These are phyloP conservation scores for Fusarium lateritium DNA, from an alignment of 2,329 filamentous ascomycete genomes.

Conservation along the genomic window DNA sequence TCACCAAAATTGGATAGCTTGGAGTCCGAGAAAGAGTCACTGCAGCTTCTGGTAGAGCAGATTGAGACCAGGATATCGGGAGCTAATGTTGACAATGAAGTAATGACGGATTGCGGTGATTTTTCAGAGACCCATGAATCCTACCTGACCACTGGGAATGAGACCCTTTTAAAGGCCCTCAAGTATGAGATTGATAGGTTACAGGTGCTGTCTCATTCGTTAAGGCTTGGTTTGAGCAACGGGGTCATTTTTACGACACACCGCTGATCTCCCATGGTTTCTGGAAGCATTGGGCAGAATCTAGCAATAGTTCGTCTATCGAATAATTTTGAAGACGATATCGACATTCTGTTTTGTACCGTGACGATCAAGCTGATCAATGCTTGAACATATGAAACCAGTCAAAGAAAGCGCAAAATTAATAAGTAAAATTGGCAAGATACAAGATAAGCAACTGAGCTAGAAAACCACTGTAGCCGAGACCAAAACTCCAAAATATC, in stretches of 20 bases:
- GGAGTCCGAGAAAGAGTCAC: background rate
- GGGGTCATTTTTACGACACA: background rate
- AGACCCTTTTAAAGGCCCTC: slow-evolving; percentile 7
- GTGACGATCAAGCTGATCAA: too few species aligned
- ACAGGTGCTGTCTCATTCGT: slow-evolving; percentile 14
- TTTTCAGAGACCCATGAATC: slow-evolving; percentile 9
- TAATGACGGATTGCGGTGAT: slow-evolving; percentile 18
- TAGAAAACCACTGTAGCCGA: too few species aligned
- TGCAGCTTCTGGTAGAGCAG: background rate
- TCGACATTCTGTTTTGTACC: too few species aligned
- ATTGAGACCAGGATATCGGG: background rate
- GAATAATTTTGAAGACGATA: too few species aligned
- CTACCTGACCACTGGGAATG: background rate
- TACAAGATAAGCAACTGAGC: too few species aligned
- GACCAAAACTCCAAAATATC: too few species aligned
- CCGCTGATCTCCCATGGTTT: background rate
- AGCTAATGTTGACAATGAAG: slow-evolving; percentile 4
- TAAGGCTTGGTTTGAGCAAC: slow-evolving; percentile 3
- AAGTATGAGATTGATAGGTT: slow-evolving; percentile 22
- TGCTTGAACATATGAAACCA: too few species aligned
- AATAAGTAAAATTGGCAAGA: too few species aligned
- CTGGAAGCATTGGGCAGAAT: too few species aligned
- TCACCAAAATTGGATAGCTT: background rate
- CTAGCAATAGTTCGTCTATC: too few species aligned
- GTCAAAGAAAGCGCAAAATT: too few species aligned